A percentile compares a stretch with the other conserved stretches of the same genome.
These are phyloP conservation scores for Paxillus ammoniavirescens DNA, from an alignment of 768 basidiomycete species.

Conservation along the genomic window DNA sequence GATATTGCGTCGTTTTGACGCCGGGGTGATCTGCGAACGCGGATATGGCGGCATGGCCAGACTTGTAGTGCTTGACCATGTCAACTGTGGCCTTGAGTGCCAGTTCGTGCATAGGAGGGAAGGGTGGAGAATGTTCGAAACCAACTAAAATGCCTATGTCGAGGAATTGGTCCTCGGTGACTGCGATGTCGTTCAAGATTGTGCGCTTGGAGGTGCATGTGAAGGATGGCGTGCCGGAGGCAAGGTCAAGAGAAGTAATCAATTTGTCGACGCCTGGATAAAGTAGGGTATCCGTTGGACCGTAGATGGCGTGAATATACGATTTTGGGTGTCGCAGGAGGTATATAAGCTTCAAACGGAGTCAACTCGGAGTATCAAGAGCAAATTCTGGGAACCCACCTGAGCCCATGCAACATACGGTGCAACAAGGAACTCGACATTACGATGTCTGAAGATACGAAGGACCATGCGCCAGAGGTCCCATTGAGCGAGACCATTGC, in stretches of 20 bases:
- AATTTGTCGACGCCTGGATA: constrained; percentile 88
- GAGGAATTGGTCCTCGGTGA: constrained; percentile 89
- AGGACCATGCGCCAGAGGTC: constrained; percentile 95
- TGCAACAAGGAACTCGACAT: constrained; percentile 94
- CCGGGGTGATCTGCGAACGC: constrained; percentile 78
- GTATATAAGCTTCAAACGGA: constrained; percentile 76
- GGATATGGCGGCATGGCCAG: constrained; percentile 76
- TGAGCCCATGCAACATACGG: constrained; percentile 96
- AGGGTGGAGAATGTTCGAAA: constrained; percentile 75
- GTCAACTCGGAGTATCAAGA: constrained; percentile 6
- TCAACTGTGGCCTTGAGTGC: constrained; percentile 84
- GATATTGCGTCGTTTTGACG: constrained; percentile 77
- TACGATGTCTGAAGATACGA: constrained; percentile 89
- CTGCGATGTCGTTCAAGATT: constrained; percentile 61
- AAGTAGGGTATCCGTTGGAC: constrained; percentile 84
- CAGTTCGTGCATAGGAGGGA: constrained; percentile 81
- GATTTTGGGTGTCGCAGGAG: constrained; percentile 89
- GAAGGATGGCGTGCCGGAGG: constrained; percentile 66
- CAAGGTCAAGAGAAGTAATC: constrained; percentile 84
- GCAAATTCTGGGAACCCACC: constrained; percentile 49
- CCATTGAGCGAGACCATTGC: constrained; percentile 73
- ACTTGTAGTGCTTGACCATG: constrained; percentile 91
- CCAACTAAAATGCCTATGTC: constrained; percentile 93
- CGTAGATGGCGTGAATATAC: constrained; percentile 93
- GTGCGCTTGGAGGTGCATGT: constrained; percentile 79